Base-by-base conservation (phyloP, 345 rosid genomes). In the Pistacia atlantica region DNA sequence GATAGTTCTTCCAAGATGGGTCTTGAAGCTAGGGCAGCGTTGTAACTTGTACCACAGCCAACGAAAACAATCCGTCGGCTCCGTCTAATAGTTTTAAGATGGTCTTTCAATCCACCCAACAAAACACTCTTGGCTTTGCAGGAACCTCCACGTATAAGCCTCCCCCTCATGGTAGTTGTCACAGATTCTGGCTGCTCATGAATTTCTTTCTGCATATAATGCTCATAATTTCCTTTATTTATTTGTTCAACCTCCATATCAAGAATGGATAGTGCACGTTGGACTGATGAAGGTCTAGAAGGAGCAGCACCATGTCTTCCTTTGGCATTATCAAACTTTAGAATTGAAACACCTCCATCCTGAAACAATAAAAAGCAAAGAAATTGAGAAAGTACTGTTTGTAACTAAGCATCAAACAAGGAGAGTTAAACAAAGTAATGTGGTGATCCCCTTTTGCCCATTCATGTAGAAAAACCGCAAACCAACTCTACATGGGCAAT, bases 201-300 rank as follows among this genome's bases (percentile, higher is more conserved):
- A 81, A 95, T 95, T 89, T 95, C 99, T 83, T 95, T 95, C 87
- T 91, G 97, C 99, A 95, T 95, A 79, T 95, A 95, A 69, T 95
- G 96, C 73, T 95, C 97, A 69, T 90, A 95, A 8, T 80, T 85
- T 59, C 99, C 99, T 83, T 92, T 95, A 83, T 89, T 90, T 81
- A 95, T 95, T 83, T 95, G 99, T 84, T 95, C 98, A 76, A 95
- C 98, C 81, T 95, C 98, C 99, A 95, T 90, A 79, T 95, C 92
- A 71, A 95, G 87, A 83, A 92, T 85, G 58, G 99, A 95, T 69
- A 95, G 87, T n/a, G 99, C 99, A 73, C 98, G 96, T 67, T 90
- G 92, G 56, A 95, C 98, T 18, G 99, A 90, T 72, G 96, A 89
- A 58, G 97, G 92, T 81, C 92, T 88, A 9, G 90, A 80, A 78